Evolutionary conservation across 2,329 filamentous ascomycete genomes (phyloP), one percentile per base, ranked within the genome.

Genomic region (Pseudogymnoascus sp.): DNA sequence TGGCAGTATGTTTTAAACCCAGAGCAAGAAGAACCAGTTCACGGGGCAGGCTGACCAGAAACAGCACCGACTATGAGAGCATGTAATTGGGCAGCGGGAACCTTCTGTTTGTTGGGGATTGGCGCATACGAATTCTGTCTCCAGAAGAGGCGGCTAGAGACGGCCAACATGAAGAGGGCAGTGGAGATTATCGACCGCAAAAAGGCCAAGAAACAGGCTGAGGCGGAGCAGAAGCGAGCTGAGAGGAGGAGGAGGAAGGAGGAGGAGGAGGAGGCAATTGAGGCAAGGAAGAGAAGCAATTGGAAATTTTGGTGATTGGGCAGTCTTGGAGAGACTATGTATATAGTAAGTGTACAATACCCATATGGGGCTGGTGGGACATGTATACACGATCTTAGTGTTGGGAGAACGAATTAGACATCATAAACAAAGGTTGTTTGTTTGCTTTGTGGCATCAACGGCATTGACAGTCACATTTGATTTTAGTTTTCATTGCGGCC

Each of bases 51-150:
- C 21, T 61, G n/a, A 61, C 34, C 55, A 48, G 33, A 33, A 69
- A 56, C 65, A 82, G 83, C 80, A 39, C 78, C 80, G 15, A 74
- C 90, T 62, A 81, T 80, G 60, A 83, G 81, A 67, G 83, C 89
- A 0, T 85, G 87, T 34, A 95, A 95, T 69, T 95, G 89, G 88
- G 91, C 90, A 0, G 90, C 94, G 5, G 89, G 85, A 5, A 79
- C 83, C 34, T 95, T 94, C 71, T 77, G 86, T 21, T 70, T 87
- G 18, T 82, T 81, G 5, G 85, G 88, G n/a, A 77, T 88, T 52
- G 79, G 80, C 28, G 86, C 86, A 57, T 94, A 91, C 74, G 90
- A 96, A 74, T 90, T 88, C 69, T 97, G 92, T 74, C 85, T 91
- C 69, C 85, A 85, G 65, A 81, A 82, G 63, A 80, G 91, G 61